A percentile compares a stretch with the other conserved stretches of the same genome.
These are phyloP conservation scores for Aureobasidium melanogenum DNA, from an alignment of 2,329 filamentous ascomycete genomes.

Conservation along the genomic window DNA sequence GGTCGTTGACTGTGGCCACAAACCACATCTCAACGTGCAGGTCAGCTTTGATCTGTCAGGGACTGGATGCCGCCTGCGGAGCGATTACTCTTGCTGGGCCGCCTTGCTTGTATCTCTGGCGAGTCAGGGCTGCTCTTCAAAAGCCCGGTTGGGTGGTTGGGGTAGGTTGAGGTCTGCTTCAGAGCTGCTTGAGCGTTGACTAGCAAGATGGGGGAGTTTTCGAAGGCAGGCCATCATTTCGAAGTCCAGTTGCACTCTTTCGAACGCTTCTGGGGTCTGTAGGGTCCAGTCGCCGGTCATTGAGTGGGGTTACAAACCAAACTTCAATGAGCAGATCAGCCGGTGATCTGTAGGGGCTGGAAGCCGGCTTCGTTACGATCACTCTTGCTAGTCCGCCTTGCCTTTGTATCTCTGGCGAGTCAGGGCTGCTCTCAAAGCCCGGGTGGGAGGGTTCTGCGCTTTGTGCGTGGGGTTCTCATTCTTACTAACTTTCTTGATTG, in stretches of 20 bases:
- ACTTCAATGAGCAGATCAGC: too few species aligned
- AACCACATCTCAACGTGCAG: too few species aligned
- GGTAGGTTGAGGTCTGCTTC: not conserved
- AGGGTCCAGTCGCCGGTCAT: too few species aligned
- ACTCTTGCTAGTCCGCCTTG: not conserved
- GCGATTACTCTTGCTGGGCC: not conserved
- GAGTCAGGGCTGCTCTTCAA: not conserved
- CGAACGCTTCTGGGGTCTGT: too few species aligned
- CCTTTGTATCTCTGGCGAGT: not conserved
- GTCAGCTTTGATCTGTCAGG: too few species aligned
- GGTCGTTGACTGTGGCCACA: too few species aligned
- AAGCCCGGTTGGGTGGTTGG: not conserved
- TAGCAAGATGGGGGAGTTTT: not conserved
- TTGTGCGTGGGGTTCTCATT: not conserved
- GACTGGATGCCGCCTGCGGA: not conserved
- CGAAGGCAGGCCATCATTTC: not conserved
- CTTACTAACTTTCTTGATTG: not conserved
- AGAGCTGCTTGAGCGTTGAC: not conserved
- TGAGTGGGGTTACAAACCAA: too few species aligned
- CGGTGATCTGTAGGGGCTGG: too few species aligned
- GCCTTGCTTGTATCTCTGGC: not conserved
- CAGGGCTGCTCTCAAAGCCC: not conserved
- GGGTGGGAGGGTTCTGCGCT: constrained; percentile 9
- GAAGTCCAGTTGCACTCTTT: not conserved
- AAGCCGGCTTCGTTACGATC: not conserved